These are phyloP conservation scores for Claviceps quebecensis DNA, from an alignment of 2,329 filamentous ascomycete species.

Conservation along the genomic window DNA sequence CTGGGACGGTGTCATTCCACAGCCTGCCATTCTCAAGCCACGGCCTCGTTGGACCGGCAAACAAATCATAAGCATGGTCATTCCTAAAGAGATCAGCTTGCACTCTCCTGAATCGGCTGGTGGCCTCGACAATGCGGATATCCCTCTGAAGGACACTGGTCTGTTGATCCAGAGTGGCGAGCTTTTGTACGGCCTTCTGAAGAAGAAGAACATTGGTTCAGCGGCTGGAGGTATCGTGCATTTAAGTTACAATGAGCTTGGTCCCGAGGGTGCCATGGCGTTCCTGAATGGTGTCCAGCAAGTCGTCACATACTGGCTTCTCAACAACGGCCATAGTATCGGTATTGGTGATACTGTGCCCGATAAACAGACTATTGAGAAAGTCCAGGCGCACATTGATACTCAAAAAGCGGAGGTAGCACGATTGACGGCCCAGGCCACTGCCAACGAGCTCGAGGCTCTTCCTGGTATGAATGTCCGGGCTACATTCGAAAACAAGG, in stretches of 20 bases:
- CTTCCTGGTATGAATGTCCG: constrained; percentile 96
- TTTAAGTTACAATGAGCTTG: constrained; percentile 90
- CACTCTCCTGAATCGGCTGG: constrained; percentile 41
- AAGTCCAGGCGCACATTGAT: constrained; percentile 71
- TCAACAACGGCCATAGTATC: constrained; percentile 94
- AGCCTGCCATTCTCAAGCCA: constrained; percentile 87
- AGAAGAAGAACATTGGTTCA: constrained; percentile 90
- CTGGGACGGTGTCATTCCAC: constrained; percentile 91
- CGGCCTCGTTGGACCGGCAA: constrained; percentile 94
- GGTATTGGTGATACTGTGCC: constrained; percentile 98
- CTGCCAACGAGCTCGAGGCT: constrained; percentile 78
- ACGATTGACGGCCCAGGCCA: constrained; percentile 61
- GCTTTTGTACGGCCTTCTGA: constrained; percentile 77
- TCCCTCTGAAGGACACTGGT: constrained; percentile 60
- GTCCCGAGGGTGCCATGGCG: constrained; percentile 69
- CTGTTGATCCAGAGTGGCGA: constrained; percentile 76
- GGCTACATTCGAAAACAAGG: constrained; percentile 95
- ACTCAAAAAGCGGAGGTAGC: constrained; percentile 71
- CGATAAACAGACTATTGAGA: constrained; percentile 67
- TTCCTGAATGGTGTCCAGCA: constrained; percentile 95
- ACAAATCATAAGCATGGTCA: constrained; percentile 87
- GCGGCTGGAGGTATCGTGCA: constrained; percentile 84
- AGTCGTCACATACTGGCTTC: constrained; percentile 91
- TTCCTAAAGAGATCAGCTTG: constrained; percentile 76
- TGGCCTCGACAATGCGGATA: constrained; percentile 34